A percentile compares a stretch with the other conserved stretches of the same genome.
phyloP scores from a whole-genome alignment of 208 protist genomes.

The Leishmania martiniquensis region DNA sequence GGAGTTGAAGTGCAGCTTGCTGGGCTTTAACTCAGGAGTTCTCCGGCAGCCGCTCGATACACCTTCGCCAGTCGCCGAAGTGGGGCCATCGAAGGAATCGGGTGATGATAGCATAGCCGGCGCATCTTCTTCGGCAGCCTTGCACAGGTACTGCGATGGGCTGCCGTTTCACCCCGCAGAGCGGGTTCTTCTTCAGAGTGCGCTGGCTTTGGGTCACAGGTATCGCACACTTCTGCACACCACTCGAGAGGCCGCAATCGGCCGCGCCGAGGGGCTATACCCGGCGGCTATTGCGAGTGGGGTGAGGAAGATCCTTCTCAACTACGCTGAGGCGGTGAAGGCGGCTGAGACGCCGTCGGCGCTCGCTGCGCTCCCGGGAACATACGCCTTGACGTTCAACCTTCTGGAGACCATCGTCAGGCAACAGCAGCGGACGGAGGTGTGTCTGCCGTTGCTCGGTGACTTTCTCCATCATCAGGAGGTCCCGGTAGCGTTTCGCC shows the following conservation, averaged over 20 bases:
- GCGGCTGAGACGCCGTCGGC: slow-evolving; percentile 38
- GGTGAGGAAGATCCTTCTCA: slow-evolving; percentile 40
- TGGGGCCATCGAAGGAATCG: background rate
- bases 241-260: slow-evolving; percentile 45
- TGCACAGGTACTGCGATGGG: slow-evolving; percentile 16
- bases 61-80: background rate
- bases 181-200: slow-evolving; percentile 42
- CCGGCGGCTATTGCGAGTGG: slow-evolving; percentile 56
- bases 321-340: slow-evolving; percentile 65
- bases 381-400: slow-evolving; percentile 55
- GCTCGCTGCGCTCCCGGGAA: slow-evolving; percentile 38
- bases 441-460: slow-evolving; percentile 43
- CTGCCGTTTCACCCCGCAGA: slow-evolving; percentile 75
- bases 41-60: slow-evolving; percentile 24
- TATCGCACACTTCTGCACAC: slow-evolving; percentile 45
- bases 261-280: slow-evolving; percentile 55
- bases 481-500: slow-evolving; percentile 60
- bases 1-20: slow-evolving; percentile 80
- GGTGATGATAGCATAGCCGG: background rate
- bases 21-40: slow-evolving; percentile 71
- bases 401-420: slow-evolving; percentile 47
- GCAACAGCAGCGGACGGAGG: slow-evolving; percentile 10
- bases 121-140: background rate
- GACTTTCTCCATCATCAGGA: slow-evolving; percentile 56
- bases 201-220: slow-evolving; percentile 58